Evolutionary conservation across 306 rosid genomes (phyloP), one percentile per base, ranked within the genome.

Genomic region (Pachyrhizus erosus): DNA sequence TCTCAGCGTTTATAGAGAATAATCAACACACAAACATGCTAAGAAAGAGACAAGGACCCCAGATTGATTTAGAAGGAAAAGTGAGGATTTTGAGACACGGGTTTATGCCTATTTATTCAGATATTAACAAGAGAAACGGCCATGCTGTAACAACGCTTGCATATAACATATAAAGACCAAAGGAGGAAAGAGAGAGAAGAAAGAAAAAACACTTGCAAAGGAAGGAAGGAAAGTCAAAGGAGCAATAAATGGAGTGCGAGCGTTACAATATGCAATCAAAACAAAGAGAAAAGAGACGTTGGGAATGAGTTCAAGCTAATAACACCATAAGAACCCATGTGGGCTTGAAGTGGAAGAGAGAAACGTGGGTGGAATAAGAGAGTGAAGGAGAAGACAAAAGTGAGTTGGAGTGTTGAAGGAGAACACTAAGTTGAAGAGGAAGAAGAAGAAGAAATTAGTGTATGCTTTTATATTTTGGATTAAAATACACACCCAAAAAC

Each of bases 191-290:
- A 55, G 21, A 68, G 3, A 49, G n/a, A 76, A 27, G 48, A 76
- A 43, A 58, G 15, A 17, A 33, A 34, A 57, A 57, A 79, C 13
- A 15, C 13, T 33, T 17, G 45, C 5, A 61, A 66, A 84, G 70
- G 76, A 57, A 39, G 5, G 74, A 80, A 69, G 75, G 70, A 77
- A 40, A 82, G 84, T 81, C 85, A 85, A 87, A 77, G 80, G 64
- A 64, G 55, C 61, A 83, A 87, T 70, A 71, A 76, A 82, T 84
- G 73, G 74, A 61, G 42, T 40, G 72, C 26, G 70, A 54, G 51
- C 84, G 78, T 81, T 81, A 73, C 24, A 87, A 77, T 7, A 67
- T 66, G 80, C 75, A 86, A 80, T 57, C 43, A 85, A 82, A 73
- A 75, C 87, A 75, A 62, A 76, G 74, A 80, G 48, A 34, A 48